A percentile compares a stretch with the other conserved stretches of the same genome.
These are phyloP conservation scores for Stromatinia cepivora DNA, from an alignment of 2,329 filamentous ascomycete species.

Conservation along the genomic window DNA sequence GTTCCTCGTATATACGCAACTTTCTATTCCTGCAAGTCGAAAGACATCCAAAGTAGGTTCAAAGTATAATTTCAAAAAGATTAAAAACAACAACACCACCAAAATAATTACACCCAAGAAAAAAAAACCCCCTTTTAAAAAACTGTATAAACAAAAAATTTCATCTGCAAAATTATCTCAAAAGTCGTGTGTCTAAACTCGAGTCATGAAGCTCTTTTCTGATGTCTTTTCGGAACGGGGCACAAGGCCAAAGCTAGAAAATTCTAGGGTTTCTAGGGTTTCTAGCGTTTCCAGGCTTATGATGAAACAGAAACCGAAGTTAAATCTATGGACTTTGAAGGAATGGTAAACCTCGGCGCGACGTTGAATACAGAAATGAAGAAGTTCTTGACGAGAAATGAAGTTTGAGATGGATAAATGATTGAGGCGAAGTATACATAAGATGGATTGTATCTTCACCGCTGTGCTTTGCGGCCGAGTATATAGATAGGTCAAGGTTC, in stretches of 20 bases:
- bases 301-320: not conserved
- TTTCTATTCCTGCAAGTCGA: not conserved
- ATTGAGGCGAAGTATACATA: not conserved
- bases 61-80: not conserved
- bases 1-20: not conserved
- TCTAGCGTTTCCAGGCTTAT: constrained; percentile 1
- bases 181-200: not conserved
- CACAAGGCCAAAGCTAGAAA: not conserved
- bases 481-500: not conserved
- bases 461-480: not conserved
- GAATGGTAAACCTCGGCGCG: not conserved
- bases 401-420: not conserved
- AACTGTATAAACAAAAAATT: not conserved
- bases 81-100: not conserved
- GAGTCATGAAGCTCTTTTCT: not conserved
- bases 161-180: constrained; percentile 3
- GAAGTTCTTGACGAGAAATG: not conserved
- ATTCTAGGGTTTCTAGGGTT: not conserved
- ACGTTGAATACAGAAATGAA: not conserved
- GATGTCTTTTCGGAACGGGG: not conserved
- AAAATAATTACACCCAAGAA: not conserved
- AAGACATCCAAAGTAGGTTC: not conserved
- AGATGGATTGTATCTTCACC: not conserved
- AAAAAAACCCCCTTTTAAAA: not conserved
- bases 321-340: not conserved